Conservation (phyloP, 2,329 filamentous ascomycete species). For the Verticillium dahliae region DNA sequence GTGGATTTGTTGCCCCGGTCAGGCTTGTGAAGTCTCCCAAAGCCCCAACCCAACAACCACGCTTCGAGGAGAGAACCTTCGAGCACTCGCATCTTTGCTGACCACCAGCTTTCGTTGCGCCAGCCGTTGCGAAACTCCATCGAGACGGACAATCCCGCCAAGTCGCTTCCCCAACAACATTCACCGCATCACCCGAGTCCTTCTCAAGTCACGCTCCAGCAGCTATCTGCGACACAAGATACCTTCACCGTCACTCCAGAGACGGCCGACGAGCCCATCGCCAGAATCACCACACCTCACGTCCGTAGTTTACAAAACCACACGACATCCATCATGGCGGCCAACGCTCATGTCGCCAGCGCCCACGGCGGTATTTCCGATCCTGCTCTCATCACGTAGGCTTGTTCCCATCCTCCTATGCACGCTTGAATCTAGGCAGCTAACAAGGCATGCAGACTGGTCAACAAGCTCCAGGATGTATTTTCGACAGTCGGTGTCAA, state of each 20-base stretch:
- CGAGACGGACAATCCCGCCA: neutral
- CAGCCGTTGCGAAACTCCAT: slow-evolving; percentile 3
- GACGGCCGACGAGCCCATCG: neutral
- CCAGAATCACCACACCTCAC: neutral
- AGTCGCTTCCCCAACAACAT: slow-evolving; percentile 1
- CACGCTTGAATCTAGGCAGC: slow-evolving; percentile 9
- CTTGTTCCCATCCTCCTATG: slow-evolving; percentile 5
- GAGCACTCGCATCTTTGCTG: neutral
- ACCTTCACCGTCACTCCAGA: slow-evolving; percentile 6
- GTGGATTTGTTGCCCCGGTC: neutral
- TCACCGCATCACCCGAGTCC: slow-evolving; percentile 3
- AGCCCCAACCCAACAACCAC: neutral
- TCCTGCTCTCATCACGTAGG: slow-evolving; percentile 59
- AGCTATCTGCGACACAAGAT: slow-evolving; percentile 1
- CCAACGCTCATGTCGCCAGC: neutral
- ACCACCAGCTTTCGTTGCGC: neutral
- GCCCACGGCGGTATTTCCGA: slow-evolving; percentile 53
- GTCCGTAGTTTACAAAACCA: neutral
- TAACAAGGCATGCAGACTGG: slow-evolving; percentile 53
- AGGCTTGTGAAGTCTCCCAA: neutral
- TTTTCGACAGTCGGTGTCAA: slow-evolving; percentile 97
- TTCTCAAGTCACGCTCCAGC: neutral
- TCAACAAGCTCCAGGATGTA: slow-evolving; percentile 99
- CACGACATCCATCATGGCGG: slow-evolving; percentile 1
- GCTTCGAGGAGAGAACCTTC: neutral